phyloP scores from a whole-genome alignment of 345 rosid genomes.

The Euphorbia peplus region DNA sequence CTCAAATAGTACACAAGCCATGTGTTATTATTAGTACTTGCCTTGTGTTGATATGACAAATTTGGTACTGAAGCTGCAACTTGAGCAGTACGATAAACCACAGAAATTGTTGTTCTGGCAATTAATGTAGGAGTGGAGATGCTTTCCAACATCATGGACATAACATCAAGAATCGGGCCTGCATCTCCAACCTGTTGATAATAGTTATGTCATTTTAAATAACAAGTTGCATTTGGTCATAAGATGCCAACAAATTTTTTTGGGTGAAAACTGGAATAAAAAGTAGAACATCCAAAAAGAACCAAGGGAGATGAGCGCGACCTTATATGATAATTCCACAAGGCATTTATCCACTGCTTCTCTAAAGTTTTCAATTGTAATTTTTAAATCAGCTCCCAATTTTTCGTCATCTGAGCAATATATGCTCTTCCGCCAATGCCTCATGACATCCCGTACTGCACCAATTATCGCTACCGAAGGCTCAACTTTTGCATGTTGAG shows the following conservation, averaged over 20 bases:
- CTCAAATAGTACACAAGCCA: constrained; percentile 9
- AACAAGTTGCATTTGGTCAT: background rate
- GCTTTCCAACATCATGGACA: constrained; percentile 91
- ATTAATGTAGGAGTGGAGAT: constrained; percentile 66
- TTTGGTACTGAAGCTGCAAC: constrained; percentile 82
- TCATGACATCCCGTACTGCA: constrained; percentile 75
- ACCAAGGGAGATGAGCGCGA: constrained; percentile 23
- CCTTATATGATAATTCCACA: constrained; percentile 66
- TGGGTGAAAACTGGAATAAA: constrained; percentile 1
- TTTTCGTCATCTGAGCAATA: constrained; percentile 71
- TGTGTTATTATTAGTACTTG: constrained; percentile 12
- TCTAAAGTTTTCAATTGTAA: constrained; percentile 52
- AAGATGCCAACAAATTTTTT: constrained; percentile 6
- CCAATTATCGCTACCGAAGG: constrained; percentile 75
- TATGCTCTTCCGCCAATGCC: constrained; percentile 86
- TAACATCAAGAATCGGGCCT: constrained; percentile 80
- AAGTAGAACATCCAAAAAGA: constrained; percentile 12
- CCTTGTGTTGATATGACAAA: constrained; percentile 81
- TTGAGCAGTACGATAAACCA: constrained; percentile 94
- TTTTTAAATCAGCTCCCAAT: constrained; percentile 53
- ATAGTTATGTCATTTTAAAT: constrained; percentile 19
- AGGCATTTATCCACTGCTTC: constrained; percentile 88
- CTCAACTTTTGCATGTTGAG: constrained; percentile 62
- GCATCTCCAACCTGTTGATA: constrained; percentile 84
- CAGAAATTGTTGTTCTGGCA: constrained; percentile 69